These are phyloP conservation scores for Erythrophleum fordii DNA, from an alignment of 306 rosid species.

Conservation along the genomic window DNA sequence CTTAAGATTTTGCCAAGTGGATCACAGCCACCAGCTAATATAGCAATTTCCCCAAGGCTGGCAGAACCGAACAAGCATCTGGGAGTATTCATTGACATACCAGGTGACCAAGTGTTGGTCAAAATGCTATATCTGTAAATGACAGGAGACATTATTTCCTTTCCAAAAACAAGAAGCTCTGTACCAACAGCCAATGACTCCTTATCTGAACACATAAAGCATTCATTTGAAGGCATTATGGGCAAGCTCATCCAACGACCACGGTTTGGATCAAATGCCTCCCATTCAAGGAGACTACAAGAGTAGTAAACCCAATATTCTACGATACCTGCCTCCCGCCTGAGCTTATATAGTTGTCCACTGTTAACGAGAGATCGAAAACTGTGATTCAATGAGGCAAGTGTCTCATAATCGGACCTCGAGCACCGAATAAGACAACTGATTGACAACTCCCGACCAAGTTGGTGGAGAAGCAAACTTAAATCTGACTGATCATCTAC, in stretches of 20 bases:
- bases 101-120: constrained; percentile 66
- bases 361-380: constrained; percentile 60
- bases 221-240: constrained; percentile 64
- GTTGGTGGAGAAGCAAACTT: constrained; percentile 54
- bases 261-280: constrained; percentile 66
- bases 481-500: constrained; percentile 52
- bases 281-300: constrained; percentile 77
- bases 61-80: constrained; percentile 83
- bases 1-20: constrained; percentile 60
- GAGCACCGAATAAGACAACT: constrained; percentile 66
- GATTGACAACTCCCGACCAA: constrained; percentile 71
- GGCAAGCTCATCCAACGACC: constrained; percentile 72
- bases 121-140: constrained; percentile 72
- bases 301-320: constrained; percentile 90
- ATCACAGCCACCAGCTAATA: constrained; percentile 83
- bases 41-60: constrained; percentile 71
- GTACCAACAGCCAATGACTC: constrained; percentile 88
- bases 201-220: constrained; percentile 72
- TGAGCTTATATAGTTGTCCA: constrained; percentile 64
- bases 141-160: constrained; percentile 61
- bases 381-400: constrained; percentile 58
- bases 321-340: constrained; percentile 59
- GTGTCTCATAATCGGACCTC: constrained; percentile 67
- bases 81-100: constrained; percentile 65
- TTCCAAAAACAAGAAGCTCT: constrained; percentile 81